These are phyloP conservation scores for Aspergillus thermomutatus DNA, from an alignment of 2,329 filamentous ascomycete species.

Conservation along the genomic window DNA sequence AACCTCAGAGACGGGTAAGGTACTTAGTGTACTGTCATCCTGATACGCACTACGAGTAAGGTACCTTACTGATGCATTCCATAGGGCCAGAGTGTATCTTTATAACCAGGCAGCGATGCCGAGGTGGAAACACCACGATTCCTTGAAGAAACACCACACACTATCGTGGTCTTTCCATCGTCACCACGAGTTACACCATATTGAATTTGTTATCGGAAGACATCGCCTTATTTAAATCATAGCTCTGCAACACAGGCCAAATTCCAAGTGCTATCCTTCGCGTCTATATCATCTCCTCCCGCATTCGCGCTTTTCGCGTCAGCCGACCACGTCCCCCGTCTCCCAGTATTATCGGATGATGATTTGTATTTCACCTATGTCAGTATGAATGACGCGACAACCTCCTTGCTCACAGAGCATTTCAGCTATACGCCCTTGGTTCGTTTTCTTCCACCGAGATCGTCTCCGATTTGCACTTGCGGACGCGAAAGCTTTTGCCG, in stretches of 20 bases:
- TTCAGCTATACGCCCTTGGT: slow-evolving; percentile 92
- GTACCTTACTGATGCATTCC: too few species aligned
- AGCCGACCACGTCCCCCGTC: not conserved
- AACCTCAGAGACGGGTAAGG: too few species aligned
- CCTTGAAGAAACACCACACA: not conserved
- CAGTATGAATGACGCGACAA: slow-evolving; percentile 44
- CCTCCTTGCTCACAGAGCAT: slow-evolving; percentile 82
- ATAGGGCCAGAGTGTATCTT: too few species aligned
- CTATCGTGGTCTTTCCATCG: not conserved
- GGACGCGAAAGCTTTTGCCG: not conserved
- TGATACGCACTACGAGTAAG: too few species aligned
- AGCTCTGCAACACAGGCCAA: not conserved
- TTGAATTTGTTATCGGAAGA: not conserved
- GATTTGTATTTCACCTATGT: slow-evolving; percentile 9
- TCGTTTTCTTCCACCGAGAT: slow-evolving; percentile 34
- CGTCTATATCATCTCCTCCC: not conserved
- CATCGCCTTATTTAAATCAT: not conserved
- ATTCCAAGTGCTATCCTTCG: not conserved
- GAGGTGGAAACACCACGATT: not conserved
- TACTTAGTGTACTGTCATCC: not conserved
- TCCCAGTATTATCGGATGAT: slow-evolving; percentile 3
- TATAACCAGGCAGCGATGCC: not conserved
- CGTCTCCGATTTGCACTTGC: not conserved
- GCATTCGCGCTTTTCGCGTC: slow-evolving; percentile 13
- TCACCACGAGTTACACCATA: not conserved